Conservation (phyloP, 106 monocot genomes). For the Triglochin maritima region DNA sequence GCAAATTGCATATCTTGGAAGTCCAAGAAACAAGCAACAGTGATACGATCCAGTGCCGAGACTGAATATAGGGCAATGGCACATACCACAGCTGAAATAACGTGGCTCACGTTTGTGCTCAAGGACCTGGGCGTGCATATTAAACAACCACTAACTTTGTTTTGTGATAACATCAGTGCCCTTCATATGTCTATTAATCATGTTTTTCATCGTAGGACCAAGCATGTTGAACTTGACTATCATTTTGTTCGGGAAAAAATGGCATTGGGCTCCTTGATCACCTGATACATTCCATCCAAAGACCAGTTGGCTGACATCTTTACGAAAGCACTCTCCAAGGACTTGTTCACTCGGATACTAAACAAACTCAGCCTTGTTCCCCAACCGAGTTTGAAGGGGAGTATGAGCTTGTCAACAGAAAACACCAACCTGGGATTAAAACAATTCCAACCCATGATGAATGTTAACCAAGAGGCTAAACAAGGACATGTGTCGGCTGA, state of each 20-base stretch:
- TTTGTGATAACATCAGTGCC: background rate
- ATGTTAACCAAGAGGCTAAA: background rate
- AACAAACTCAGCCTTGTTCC: background rate
- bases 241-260: conserved; percentile 4
- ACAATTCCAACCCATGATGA: background rate
- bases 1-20: conserved; percentile 3
- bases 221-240: conserved; percentile 3
- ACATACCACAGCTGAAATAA: background rate
- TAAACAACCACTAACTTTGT: background rate
- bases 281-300: background rate
- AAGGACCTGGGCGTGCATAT: background rate
- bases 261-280: background rate
- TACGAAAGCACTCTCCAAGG: background rate
- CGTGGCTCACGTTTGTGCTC: background rate
- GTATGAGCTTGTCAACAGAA: background rate
- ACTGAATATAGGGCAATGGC: background rate
- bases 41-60: background rate
- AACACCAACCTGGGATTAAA: too few relatives aligned
- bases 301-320: background rate
- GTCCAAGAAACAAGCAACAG: background rate
- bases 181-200: background rate
- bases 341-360: too few relatives aligned
- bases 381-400: background rate
- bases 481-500: background rate
- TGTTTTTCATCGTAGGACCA: background rate